phyloP scores from a whole-genome alignment of 352 stramenopile species.

The Globisporangium echinulatum region DNA sequence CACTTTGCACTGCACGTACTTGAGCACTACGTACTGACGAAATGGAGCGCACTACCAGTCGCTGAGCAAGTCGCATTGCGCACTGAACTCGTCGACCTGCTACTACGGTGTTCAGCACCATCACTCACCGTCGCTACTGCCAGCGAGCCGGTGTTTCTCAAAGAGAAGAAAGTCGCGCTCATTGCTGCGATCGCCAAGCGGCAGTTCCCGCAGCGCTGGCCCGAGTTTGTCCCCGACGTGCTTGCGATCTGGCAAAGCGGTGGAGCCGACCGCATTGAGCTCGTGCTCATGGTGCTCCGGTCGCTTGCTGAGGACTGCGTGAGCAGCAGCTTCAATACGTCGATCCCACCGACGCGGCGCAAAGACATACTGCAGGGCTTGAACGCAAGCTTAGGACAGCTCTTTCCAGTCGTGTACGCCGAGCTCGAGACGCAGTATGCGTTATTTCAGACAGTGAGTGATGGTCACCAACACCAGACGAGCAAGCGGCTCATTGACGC shows the following conservation, averaged over 20 bases:
- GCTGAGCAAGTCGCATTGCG: slow-evolving; percentile 44
- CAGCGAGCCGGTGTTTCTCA: slow-evolving; percentile 52
- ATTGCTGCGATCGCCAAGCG: slow-evolving; percentile 69
- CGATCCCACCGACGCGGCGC: slow-evolving; percentile 57
- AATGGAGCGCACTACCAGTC: slow-evolving; percentile 40
- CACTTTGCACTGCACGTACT: slow-evolving; percentile 80
- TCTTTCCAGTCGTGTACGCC: slow-evolving; percentile 66
- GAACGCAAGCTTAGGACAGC: slow-evolving; percentile 58
- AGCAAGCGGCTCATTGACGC: slow-evolving; percentile 59
- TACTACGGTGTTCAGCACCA: slow-evolving; percentile 17
- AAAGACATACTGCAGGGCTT: slow-evolving; percentile 79
- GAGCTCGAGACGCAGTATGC: slow-evolving; percentile 72
- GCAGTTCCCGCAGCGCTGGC: slow-evolving; percentile 80
- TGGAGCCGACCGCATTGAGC: slow-evolving; percentile 38
- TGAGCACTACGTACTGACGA: slow-evolving; percentile 57
- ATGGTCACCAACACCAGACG: neutral
- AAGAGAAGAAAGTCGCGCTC: slow-evolving; percentile 75
- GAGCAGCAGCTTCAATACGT: slow-evolving; percentile 74
- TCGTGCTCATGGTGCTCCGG: slow-evolving; percentile 64
- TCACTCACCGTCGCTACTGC: too few species aligned
- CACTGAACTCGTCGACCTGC: slow-evolving; percentile 46
- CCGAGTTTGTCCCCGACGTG: slow-evolving; percentile 55
- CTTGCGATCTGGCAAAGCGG: slow-evolving; percentile 56
- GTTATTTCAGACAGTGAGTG: too few species aligned
- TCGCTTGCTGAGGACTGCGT: slow-evolving; percentile 78